phyloP scores from a whole-genome alignment of 1,284 basidiomycete species.

The Grifola frondosa region DNA sequence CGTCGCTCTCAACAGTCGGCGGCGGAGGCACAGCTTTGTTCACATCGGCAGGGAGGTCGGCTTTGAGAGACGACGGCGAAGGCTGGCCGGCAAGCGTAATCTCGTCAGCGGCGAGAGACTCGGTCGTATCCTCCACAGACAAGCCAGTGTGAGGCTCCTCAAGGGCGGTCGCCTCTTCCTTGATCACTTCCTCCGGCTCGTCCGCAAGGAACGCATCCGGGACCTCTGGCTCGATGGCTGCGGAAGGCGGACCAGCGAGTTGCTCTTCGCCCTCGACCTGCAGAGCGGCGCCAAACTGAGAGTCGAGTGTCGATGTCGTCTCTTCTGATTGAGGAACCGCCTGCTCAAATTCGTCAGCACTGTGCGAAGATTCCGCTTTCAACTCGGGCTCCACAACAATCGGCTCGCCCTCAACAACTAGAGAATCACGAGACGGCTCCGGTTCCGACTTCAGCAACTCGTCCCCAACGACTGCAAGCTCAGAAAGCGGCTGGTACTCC shows the following conservation, averaged over 20 bases:
- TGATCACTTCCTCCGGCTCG: conserved; percentile 32
- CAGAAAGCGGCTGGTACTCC: too few species aligned
- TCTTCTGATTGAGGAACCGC: neutral
- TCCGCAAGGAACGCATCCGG: conserved; percentile 62
- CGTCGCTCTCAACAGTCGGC: conserved; percentile 31
- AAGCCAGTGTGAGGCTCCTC: conserved; percentile 30
- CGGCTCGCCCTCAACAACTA: too few species aligned
- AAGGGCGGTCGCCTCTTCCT: too few species aligned
- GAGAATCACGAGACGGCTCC: too few species aligned
- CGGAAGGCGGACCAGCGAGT: conserved; percentile 15
- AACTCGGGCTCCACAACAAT: too few species aligned
- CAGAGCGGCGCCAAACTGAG: conserved; percentile 13
- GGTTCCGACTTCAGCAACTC: too few species aligned
- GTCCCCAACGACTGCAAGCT: too few species aligned
- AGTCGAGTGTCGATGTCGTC: conserved; percentile 12
- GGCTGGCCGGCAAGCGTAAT: conserved; percentile 27
- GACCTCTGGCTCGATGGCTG: conserved; percentile 41
- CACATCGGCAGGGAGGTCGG: conserved; percentile 14
- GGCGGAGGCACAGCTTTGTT: conserved; percentile 42
- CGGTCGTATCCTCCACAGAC: conserved; percentile 20
- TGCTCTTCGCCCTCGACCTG: conserved; percentile 7
- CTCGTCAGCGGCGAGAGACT: conserved; percentile 23
- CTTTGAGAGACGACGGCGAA: conserved; percentile 11
- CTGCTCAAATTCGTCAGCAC: neutral
- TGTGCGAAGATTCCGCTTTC: too few species aligned